These are phyloP conservation scores for Paramecium sexaurelia DNA, from an alignment of 73 alveolate genomes.

Conservation along the genomic window DNA sequence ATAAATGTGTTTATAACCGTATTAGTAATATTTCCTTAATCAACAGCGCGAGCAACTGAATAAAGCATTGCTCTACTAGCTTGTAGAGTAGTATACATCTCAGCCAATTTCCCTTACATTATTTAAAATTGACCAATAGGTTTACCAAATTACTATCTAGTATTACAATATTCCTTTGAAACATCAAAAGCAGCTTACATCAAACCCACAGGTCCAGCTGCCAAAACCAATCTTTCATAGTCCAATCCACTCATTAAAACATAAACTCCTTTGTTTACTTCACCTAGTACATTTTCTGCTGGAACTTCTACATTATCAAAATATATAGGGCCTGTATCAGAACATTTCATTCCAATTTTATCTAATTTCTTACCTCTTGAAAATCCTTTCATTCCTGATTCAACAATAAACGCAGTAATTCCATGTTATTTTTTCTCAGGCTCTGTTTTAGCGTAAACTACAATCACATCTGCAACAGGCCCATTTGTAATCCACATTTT, in stretches of 20 bases:
- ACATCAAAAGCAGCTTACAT: slow-evolving; percentile 90
- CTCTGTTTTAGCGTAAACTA: slow-evolving; percentile 93
- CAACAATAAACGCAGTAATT: slow-evolving; percentile 89
- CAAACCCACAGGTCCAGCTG: slow-evolving; percentile 96
- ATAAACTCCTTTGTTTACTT: slow-evolving; percentile 83
- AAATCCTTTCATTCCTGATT: slow-evolving; percentile 84
- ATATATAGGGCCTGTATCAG: slow-evolving; percentile 87
- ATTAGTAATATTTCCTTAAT: slow-evolving; percentile 72
- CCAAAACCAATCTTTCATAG: slow-evolving; percentile 85
- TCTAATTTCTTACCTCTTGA: slow-evolving; percentile 85
- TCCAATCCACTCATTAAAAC: slow-evolving; percentile 92
- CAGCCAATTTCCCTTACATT: slow-evolving; percentile 89
- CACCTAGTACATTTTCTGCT: slow-evolving; percentile 83
- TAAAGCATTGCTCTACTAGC: slow-evolving; percentile 83
- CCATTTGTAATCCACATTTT: slow-evolving; percentile 97
- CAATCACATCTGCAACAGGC: slow-evolving; percentile 89
- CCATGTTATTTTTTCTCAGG: slow-evolving; percentile 83
- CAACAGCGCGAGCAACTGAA: slow-evolving; percentile 74
- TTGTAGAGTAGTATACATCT: slow-evolving; percentile 82
- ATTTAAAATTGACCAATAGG: slow-evolving; percentile 81
- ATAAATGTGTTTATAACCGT: slow-evolving; percentile 10
- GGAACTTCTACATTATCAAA: slow-evolving; percentile 92
- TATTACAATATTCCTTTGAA: slow-evolving; percentile 75
- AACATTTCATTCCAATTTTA: slow-evolving; percentile 94
- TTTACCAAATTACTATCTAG: slow-evolving; percentile 82